Percentiles rank a stretch among this genome's conserved stretches.
Conservation (phyloP, 1,284 basidiomycete genomes). For the Irpex sp. region DNA sequence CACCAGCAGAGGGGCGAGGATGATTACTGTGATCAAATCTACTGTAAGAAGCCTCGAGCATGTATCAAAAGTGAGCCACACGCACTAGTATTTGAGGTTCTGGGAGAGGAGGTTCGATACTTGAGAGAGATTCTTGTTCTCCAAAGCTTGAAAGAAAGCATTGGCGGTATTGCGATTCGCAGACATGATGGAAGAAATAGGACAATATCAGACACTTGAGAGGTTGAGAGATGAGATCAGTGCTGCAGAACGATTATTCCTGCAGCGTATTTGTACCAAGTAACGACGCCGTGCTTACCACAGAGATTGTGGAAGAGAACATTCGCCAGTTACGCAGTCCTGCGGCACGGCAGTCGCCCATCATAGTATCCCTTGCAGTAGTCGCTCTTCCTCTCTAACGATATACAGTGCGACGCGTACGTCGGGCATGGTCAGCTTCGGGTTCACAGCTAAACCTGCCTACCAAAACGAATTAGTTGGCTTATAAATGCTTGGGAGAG, state of each 20-base stretch:
- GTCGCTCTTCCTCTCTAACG: no score
- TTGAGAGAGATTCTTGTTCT: background rate
- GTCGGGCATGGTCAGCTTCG: no score
- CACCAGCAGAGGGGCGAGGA: background rate
- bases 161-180: background rate
- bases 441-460: no score
- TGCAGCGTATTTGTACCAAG: no score
- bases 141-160: background rate
- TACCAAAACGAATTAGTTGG: no score
- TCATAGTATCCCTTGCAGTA: no score
- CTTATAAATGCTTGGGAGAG: no score
- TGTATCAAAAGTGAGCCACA: background rate
- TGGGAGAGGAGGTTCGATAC: background rate
- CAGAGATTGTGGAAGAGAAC: no score
- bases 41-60: background rate
- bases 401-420: no score
- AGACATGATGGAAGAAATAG: background rate
- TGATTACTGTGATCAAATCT: background rate
- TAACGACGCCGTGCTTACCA: no score
- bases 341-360: no score
- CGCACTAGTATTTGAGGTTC: background rate
- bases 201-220: background rate
- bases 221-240: background rate
- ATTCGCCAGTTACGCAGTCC: no score
- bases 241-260: background rate